A percentile compares a stretch with the other conserved stretches of the same genome.
These are phyloP conservation scores for Candida sp. DNA, from an alignment of 1,139 yeast genomes.

Conservation along the genomic window DNA sequence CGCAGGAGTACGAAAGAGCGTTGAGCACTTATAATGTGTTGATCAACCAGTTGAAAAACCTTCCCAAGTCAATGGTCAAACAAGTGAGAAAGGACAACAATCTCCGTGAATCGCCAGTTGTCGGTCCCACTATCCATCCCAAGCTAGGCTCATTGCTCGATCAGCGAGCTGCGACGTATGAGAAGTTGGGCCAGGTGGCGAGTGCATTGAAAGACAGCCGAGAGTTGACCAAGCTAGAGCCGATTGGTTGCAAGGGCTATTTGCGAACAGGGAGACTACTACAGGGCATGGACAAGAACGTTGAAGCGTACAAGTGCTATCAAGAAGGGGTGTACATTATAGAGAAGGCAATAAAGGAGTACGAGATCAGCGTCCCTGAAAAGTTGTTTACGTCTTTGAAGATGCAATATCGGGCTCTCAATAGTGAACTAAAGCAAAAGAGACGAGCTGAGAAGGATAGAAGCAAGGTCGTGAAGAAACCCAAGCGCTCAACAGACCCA, in stretches of 20 bases:
- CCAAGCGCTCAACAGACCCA: slow-evolving; percentile 28
- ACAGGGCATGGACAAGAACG: slow-evolving; percentile 26
- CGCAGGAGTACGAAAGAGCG: slow-evolving; percentile 31
- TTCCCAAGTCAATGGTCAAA: slow-evolving; percentile 18
- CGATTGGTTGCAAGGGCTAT: slow-evolving; percentile 63
- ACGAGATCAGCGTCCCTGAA: slow-evolving; percentile 27
- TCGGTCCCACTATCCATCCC: slow-evolving; percentile 30
- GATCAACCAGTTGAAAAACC: slow-evolving; percentile 18
- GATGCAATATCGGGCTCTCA: slow-evolving; percentile 25
- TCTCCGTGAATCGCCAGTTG: slow-evolving; percentile 26
- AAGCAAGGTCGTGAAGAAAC: slow-evolving; percentile 2
- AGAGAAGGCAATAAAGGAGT: slow-evolving; percentile 27
- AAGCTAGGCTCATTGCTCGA: slow-evolving; percentile 34
- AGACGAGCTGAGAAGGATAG: slow-evolving; percentile 13
- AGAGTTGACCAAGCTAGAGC: slow-evolving; percentile 48
- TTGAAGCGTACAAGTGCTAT: slow-evolving; percentile 47
- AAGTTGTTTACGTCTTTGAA: slow-evolving; percentile 30
- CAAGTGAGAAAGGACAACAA: slow-evolving; percentile 23
- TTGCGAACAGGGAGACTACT: slow-evolving; percentile 55
- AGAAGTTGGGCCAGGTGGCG: slow-evolving; percentile 44
- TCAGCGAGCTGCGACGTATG: slow-evolving; percentile 64
- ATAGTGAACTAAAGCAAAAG: slow-evolving; percentile 23
- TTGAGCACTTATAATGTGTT: slow-evolving; percentile 26
- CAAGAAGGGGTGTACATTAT: slow-evolving; percentile 45
- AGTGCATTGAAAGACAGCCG: slow-evolving; percentile 52